Evolutionary conservation across 768 basidiomycete species (phyloP), one percentile per base, ranked within the genome.

Genomic region (Lactifluus piperatus): DNA sequence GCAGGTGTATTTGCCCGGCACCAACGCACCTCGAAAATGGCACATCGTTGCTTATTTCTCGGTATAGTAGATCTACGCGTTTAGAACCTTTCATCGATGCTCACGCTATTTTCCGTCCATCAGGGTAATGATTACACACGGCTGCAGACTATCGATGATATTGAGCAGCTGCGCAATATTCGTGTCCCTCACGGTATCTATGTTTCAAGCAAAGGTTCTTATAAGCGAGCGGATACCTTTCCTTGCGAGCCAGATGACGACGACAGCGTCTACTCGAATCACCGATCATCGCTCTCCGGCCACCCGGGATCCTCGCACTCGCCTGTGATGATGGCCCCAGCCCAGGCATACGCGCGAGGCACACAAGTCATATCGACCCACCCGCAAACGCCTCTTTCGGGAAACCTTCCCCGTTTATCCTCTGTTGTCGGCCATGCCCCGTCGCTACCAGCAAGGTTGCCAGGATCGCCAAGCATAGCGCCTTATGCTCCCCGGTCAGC

Each of bases 11-110:
- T 74, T 84, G 58, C 84, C 82, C 39, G 83, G 81, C 50, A 73
- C 77, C 39, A 74, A 73, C 55, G 77, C 78, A 53, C 77, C 79
- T 29, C 79, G 81, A 44, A 88, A 88, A 77, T 91, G 88, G 88
- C 88, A 91, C 72, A 79, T 90, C 51, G 87, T 88, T 57, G 86
- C 87, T 47, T 90, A 90, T 74, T 89, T 90, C 71, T 81, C 82
- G 71, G 86, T 88, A 68, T 68, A 79, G 66, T 52, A 48, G 49
- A 45, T 59, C 39, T 45, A 44, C 39, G 32, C 56, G 27, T 29
- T 62, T 22, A 41, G 37, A 26, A 34, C 13, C 34, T 49, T 55
- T 56, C 49, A 13, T 57, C 50, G 54, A 52, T 53, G 29, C 48
- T 29, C 36, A 36, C 18, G 10, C 46, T 52, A 30, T 51, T 51